These are phyloP conservation scores for Dipteronia dyeriana DNA, from an alignment of 345 rosid species.

Conservation along the genomic window DNA sequence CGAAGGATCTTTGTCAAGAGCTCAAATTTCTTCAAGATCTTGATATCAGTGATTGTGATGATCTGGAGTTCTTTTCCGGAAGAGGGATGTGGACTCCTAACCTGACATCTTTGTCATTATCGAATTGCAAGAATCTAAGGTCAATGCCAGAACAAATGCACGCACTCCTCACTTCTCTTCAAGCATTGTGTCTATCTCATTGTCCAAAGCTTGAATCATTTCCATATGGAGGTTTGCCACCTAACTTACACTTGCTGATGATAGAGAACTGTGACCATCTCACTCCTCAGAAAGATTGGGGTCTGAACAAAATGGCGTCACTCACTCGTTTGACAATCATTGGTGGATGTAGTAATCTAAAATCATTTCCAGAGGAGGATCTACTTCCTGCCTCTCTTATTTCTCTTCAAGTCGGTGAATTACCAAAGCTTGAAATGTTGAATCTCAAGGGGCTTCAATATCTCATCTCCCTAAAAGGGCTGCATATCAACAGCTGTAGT, in stretches of 20 bases:
- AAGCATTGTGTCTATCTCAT: neutral
- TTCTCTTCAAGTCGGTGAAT: conserved; percentile 5
- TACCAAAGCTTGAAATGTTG: conserved; percentile 7
- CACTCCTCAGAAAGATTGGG: conserved; percentile 3
- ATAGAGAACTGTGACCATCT: neutral
- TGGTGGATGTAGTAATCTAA: conserved; percentile 2
- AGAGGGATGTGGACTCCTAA: conserved; percentile 1
- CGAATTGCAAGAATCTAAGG: conserved; percentile 27
- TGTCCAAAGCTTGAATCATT: conserved; percentile 5
- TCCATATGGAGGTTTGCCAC: neutral
- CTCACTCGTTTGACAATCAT: conserved; percentile 8
- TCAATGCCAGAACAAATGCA: conserved; percentile 5
- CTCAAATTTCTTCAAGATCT: conserved; percentile 20
- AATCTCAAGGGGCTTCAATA: neutral
- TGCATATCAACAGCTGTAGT: neutral
- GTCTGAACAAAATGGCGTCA: conserved; percentile 1
- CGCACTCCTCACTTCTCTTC: neutral
- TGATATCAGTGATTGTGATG: conserved; percentile 33
- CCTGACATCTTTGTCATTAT: conserved; percentile 17
- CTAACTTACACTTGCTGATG: neutral
- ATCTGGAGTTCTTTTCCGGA: conserved; percentile 25
- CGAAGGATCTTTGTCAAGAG: conserved; percentile 16
- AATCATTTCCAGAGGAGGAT: neutral
- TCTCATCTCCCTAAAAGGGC: neutral
- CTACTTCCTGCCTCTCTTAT: conserved; percentile 8